Base-by-base conservation (phyloP, 164 flowering plant genomes). In the Tetrastigma voinierianum region DNA sequence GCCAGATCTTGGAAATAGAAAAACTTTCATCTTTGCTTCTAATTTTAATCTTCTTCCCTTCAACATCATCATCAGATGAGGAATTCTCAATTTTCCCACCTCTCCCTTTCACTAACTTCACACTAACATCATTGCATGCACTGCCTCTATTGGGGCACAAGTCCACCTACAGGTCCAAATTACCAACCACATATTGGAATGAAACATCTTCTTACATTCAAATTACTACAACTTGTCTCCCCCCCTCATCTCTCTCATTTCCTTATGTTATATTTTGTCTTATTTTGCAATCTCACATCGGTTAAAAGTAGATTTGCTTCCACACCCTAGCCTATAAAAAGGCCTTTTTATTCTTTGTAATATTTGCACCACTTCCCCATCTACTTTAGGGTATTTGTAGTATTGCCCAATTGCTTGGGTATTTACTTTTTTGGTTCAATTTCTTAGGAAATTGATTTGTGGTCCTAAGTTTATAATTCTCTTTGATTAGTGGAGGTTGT, bases 1-100 rank as follows among this genome's bases (percentile, higher is more conserved):
- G 77, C 93, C 93, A 88, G 40, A 86, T 81, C 77, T 87, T 87
- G 57, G 93, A 87, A 61, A 86, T 85, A 19, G 93, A 88, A 70
- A 88, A 79, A 82, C 93, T 88, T 51, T 88, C 93, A 47, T 82
- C 85, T 79, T 80, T 88, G 59, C 76, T 79, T 57, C 82, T 73
- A 46, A 44, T 57, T 67, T 68, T 80, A 57, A 87, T 79, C 68
- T 73, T 84, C 77, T 86, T 85, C 64, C 82, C 81, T 21, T 81
- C 83, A 24, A 17, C 69, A 67, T 81, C 86, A 1, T 67, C 82
- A 46, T 67, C 75, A 61, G 11, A 64, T 43, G 70, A 48, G 6
- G 69, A 70, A 67, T 74, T 73, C 49, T 72, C 77, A 68, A 20
- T n/a, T n/a, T n/a, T n/a, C n/a, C n/a, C 79, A 23, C 23, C 55